These are phyloP conservation scores for Delitschia confertaspora DNA, from an alignment of 495 filamentous ascomycete genomes.

Conservation along the genomic window DNA sequence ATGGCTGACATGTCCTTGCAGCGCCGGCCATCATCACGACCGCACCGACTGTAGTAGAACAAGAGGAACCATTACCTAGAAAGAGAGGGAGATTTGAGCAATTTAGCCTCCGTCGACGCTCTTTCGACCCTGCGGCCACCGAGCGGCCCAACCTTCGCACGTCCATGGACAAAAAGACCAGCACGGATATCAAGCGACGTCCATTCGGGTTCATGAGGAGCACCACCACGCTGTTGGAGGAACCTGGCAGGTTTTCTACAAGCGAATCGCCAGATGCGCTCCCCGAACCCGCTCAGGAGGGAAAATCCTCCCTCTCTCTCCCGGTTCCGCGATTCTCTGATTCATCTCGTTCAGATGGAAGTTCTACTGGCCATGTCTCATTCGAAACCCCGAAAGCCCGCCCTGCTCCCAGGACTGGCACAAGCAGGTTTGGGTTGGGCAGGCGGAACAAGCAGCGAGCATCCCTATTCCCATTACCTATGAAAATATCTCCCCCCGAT, in stretches of 20 bases:
- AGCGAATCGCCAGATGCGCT: slow-evolving; percentile 43
- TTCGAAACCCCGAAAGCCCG: slow-evolving; percentile 56
- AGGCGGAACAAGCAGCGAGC: slow-evolving; percentile 73
- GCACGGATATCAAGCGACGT: slow-evolving; percentile 23
- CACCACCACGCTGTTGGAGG: slow-evolving; percentile 54
- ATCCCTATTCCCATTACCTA: slow-evolving; percentile 80
- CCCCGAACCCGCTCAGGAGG: slow-evolving; percentile 57
- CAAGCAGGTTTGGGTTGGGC: slow-evolving; percentile 70
- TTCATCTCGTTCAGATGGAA: slow-evolving; percentile 83
- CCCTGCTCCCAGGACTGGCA: slow-evolving; percentile 50
- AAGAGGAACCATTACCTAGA: slow-evolving; percentile 5
- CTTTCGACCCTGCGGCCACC: slow-evolving; percentile 17
- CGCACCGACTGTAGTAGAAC: slow-evolving; percentile 63
- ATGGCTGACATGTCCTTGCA: slow-evolving; percentile 31
- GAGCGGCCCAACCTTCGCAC: slow-evolving; percentile 24
- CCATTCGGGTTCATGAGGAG: slow-evolving; percentile 27
- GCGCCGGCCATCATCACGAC: slow-evolving; percentile 92
- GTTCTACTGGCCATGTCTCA: slow-evolving; percentile 63
- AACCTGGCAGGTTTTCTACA: slow-evolving; percentile 52
- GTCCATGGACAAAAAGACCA: slow-evolving; percentile 28
- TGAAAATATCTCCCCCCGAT: slow-evolving; percentile 41
- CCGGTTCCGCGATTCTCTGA: slow-evolving; percentile 72
- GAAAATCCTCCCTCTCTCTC: slow-evolving; percentile 55
- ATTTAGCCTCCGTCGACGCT: slow-evolving; percentile 19
- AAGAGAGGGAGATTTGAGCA: slow-evolving; percentile 22